Conservation (phyloP, 768 basidiomycete genomes). For the Mrakia blollopis region DNA sequence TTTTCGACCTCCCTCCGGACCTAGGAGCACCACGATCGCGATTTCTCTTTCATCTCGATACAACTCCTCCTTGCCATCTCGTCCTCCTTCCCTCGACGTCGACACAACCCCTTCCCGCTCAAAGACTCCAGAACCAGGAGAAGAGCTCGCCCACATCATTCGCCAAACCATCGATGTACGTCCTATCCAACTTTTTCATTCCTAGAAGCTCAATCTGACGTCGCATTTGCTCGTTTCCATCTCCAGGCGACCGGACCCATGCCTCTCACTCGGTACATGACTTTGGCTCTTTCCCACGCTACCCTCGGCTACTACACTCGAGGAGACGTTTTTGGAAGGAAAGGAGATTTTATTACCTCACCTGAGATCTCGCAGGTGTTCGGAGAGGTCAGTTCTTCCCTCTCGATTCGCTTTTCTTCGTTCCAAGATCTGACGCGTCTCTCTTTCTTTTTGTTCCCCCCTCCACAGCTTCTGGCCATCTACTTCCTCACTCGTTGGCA, state of each 20-base stretch:
- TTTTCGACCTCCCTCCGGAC: not conserved
- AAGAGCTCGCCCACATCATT: constrained; percentile 24
- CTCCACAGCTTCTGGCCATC: constrained; percentile 74
- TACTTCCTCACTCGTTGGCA: constrained; percentile 80
- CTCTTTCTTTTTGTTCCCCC: not conserved
- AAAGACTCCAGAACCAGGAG: not conserved
- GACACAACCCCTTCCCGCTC: constrained; percentile 13
- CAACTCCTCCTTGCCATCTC: not conserved
- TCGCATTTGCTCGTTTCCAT: too few species aligned
- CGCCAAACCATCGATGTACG: constrained; percentile 29
- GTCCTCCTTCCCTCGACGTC: constrained; percentile 19
- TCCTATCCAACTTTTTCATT: not conserved
- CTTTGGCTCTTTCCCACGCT: constrained; percentile 82
- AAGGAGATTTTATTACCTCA: constrained; percentile 92
- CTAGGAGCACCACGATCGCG: not conserved
- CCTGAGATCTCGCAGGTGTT: constrained; percentile 96
- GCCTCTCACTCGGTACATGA: constrained; percentile 84
- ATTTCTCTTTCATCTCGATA: not conserved
- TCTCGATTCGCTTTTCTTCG: constrained; percentile 21
- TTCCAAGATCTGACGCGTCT: not conserved
- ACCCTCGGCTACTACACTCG: constrained; percentile 84
- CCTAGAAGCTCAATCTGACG: not conserved
- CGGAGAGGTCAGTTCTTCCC: constrained; percentile 70
- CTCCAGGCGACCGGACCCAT: constrained; percentile 82
- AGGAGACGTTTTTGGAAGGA: constrained; percentile 69